Percentiles rank a stretch among this genome's conserved stretches.
Conservation (phyloP, 257 asterid genomes). For the Phtheirospermum japonicum region DNA sequence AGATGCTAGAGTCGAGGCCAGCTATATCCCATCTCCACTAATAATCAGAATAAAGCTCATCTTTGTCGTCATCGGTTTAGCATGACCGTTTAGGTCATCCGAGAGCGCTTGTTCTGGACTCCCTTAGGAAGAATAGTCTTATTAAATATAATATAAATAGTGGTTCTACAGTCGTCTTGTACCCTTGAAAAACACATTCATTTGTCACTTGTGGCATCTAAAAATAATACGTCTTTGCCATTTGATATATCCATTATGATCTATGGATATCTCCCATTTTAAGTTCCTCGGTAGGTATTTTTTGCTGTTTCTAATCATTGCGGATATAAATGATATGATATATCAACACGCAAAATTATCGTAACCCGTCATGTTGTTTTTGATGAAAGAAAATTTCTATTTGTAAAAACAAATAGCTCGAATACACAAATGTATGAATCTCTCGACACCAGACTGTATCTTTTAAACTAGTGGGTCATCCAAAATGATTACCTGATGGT, state of each 20-base stretch:
- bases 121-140: background rate
- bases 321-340: background rate
- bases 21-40: constrained; percentile 15
- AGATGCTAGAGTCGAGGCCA: no score
- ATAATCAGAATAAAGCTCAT: background rate
- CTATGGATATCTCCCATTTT: background rate
- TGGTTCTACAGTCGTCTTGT: background rate
- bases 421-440: background rate
- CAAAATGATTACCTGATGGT: no score
- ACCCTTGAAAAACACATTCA: background rate
- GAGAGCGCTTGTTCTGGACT: background rate
- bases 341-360: background rate
- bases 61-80: background rate
- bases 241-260: constrained; percentile 18
- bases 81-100: constrained; percentile 29
- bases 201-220: background rate
- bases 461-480: no score
- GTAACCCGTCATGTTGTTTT: background rate
- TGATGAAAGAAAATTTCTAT: background rate
- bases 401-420: background rate
- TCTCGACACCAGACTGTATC: background rate
- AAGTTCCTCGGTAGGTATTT: background rate
- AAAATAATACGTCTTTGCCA: background rate
- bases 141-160: background rate
- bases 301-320: background rate